Evolutionary conservation across 2,329 filamentous ascomycete genomes (phyloP), one percentile per base, ranked within the genome.

Genomic region (Sporothrix inflata): DNA sequence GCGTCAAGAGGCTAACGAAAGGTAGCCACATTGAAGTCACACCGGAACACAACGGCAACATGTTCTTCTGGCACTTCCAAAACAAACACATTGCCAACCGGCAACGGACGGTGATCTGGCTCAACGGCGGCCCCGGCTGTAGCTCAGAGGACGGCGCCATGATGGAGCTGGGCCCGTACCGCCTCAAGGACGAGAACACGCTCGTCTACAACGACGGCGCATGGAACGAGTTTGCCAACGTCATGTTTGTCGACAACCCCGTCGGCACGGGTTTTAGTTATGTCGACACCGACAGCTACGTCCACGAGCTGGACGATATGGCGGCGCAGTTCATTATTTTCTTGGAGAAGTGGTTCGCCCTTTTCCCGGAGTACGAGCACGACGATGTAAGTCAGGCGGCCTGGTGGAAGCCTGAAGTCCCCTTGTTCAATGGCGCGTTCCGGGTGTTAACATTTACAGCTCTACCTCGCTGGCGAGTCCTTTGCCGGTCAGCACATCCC

Each of bases 41-140:
- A 45, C 88, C 92, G 24, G 90, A 94, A 76, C 88, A 92, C 80
- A 94, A 98, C 80, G 95, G 94, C 77, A 97, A 98, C 81, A 84
- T 99, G 21, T 99, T 98, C 86, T 99, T 99, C 85, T 99, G 96
- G 96, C 93, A 98, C 79, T 98, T 93, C 80, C 90, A 97, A 80
- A 98, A 98, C 80, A 89, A 93, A 76, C 96, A 99, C 81, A 97
- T 99, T 76, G 95, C 94, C 72, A 93, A 98, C 80, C 89, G 88
- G 77, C 93, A 96, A 80, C 89, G 96, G 72, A 97, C 94, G 2
- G 92, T 99, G 12, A 90, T 99, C 78, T 99, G 97, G 96, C 84
- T 99, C 72, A 99, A 99, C 79, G 97, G 96, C 70, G 97, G 96
- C 0, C 96, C 96, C 1, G 96, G 97, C 38, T 99, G 96, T 82